Conservation (phyloP, 345 rosid genomes). For the Sonneratia caseolaris region DNA sequence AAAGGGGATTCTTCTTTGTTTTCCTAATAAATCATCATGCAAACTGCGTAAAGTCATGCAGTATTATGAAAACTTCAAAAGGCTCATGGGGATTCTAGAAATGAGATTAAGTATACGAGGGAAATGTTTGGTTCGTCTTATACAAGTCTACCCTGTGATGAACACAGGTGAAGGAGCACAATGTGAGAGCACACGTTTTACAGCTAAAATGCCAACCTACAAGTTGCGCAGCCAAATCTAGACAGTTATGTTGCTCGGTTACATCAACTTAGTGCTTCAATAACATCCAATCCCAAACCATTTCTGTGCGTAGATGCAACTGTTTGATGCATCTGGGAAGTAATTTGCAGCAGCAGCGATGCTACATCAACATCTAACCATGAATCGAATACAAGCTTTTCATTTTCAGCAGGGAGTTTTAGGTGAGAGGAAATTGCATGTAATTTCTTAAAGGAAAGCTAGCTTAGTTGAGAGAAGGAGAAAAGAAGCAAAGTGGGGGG, state of each 20-base stretch:
- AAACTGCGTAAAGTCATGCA: not conserved
- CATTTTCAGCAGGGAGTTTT: not conserved
- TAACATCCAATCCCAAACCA: not conserved
- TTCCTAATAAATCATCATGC: not conserved
- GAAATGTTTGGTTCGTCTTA: not conserved
- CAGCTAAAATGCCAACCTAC: slow-evolving; percentile 31
- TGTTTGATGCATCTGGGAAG: not conserved
- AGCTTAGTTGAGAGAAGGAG: not conserved
- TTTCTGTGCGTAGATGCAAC: not conserved
- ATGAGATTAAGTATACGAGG: not conserved
- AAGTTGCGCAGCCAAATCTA: not conserved
- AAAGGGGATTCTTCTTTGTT: not conserved
- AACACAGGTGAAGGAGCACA: slow-evolving; percentile 69
- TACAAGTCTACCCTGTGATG: not conserved
- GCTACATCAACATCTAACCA: not conserved
- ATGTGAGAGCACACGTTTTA: slow-evolving; percentile 48
- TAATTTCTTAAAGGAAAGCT: not conserved
- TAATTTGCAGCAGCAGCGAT: not conserved
- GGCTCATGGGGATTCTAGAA: not conserved
- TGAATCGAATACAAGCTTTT: not conserved
- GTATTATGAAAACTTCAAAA: not conserved
- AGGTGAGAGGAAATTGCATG: slow-evolving; percentile 4
- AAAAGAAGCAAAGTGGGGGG: not conserved
- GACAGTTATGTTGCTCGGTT: not conserved
- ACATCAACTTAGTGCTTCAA: not conserved